Evolutionary conservation across 371 early-diverging fungal genomes (phyloP), one percentile per base, ranked within the genome.

Genomic region (Syncephalastrum racemosum): DNA sequence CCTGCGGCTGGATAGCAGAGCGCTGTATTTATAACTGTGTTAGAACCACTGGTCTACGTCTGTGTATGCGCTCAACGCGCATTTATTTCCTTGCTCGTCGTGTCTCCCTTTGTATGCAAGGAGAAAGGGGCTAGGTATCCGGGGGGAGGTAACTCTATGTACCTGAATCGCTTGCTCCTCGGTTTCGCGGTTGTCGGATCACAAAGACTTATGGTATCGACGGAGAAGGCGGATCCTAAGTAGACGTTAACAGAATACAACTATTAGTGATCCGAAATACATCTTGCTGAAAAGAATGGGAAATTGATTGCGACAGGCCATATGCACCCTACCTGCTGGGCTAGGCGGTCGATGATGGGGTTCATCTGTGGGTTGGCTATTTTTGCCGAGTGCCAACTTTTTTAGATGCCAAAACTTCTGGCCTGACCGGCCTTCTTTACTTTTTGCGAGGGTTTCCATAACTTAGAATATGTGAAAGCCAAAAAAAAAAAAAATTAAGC

Each of bases 131-230:
- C 20, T 18, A n/a, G 20, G 40, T 51, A 16, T 51, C 15, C 18
- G 36, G 8, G 42, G 41, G 22, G 52, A 40, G 23, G 52, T 15
- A 53, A 12, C 47, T 23, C 36, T 53, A 12, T 27, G 44, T 46
- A 61, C 61, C 61, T 61, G 31, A 61, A 39, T 16, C 61, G 54
- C 51, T 61, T 61, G 52, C 61, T 61, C 31, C 46, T 61, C 8
- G 58, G 58, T 13, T 58, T 58, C 14, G 45, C 27, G 8, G 36
- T n/a, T 10, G 48, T 49, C 20, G 42, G 10, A 36, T 58, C 58
- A 40, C 58, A 58, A 15, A 58, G 46, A n/a, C 58, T 58, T 16
- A 36, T 50, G 4, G 58, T 45, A 15, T 58, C 58, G 16, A 58
- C n/a, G 0, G 58, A 58, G 16, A 24, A 58, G 5, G 58, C 51